phyloP scores from a whole-genome alignment of 495 filamentous ascomycete genomes.

The Penicillium chermesinum region DNA sequence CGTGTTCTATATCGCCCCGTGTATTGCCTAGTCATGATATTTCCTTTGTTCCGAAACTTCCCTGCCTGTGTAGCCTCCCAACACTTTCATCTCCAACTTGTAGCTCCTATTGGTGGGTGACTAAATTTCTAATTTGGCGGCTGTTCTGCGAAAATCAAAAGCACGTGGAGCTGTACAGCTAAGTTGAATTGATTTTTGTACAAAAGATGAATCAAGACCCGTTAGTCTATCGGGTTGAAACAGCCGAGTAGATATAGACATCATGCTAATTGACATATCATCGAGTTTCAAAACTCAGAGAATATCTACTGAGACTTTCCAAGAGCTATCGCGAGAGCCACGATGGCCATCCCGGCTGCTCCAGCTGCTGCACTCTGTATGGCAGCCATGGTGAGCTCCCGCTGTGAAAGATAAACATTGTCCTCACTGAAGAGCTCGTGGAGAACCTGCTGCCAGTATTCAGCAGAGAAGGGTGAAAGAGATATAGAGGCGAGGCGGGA shows the following conservation, averaged over 20 bases:
- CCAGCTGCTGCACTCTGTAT: conserved; percentile 71
- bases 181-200: neutral
- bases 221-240: too few species aligned
- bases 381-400: conserved; percentile 66
- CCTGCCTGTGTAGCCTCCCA: neutral
- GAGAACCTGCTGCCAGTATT: conserved; percentile 47
- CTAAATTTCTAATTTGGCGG: too few species aligned
- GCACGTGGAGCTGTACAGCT: too few species aligned
- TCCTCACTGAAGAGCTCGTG: conserved; percentile 63
- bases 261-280: neutral
- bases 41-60: conserved; percentile 20
- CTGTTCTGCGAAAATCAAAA: too few species aligned
- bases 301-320: conserved; percentile 43
- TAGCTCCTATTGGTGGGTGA: too few species aligned
- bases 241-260: neutral
- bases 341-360: conserved; percentile 53
- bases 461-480: conserved; percentile 20
- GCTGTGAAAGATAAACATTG: conserved; percentile 59
- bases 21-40: conserved; percentile 33
- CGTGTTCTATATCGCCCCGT: conserved; percentile 29
- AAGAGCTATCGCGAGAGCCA: conserved; percentile 57
- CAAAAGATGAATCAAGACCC: too few species aligned
- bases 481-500: conserved; percentile 22
- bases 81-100: too few species aligned
- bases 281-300: neutral